Conservation (phyloP, 371 early-diverging fungal species). For the Modicella reniformis region DNA sequence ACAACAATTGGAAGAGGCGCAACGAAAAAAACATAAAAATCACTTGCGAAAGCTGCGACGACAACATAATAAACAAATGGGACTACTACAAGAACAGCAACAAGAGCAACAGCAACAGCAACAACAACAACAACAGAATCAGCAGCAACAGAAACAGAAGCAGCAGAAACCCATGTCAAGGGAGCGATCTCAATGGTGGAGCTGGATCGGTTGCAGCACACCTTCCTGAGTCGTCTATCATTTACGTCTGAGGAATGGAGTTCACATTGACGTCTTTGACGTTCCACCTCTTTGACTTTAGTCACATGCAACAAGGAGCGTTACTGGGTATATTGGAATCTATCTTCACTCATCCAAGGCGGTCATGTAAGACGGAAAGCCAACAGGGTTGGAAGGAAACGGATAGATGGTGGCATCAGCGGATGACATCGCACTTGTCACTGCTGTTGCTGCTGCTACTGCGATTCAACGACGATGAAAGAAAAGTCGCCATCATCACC, state of each 20-base stretch:
- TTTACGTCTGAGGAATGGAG: conserved; percentile 93
- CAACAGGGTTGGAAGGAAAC: conserved; percentile 74
- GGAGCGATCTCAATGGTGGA: too few species aligned
- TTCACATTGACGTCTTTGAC: conserved; percentile 96
- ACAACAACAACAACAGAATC: neutral
- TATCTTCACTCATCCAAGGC: conserved; percentile 94
- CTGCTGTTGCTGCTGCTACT: too few species aligned
- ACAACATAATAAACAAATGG: too few species aligned
- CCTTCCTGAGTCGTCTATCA: conserved; percentile 65
- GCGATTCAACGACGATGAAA: conserved; percentile 71
- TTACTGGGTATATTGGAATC: conserved; percentile 90
- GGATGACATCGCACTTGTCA: too few species aligned
- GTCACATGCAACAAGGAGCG: conserved; percentile 89
- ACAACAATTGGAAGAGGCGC: too few species aligned
- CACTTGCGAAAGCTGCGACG: too few species aligned
- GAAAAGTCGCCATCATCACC: neutral
- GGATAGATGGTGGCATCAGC: conserved; percentile 81
- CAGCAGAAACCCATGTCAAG: too few species aligned
- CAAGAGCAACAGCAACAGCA: neutral
- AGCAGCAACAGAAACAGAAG: neutral
- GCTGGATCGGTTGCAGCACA: conserved; percentile 51
- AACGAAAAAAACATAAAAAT: too few species aligned
- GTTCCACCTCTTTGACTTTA: conserved; percentile 87
- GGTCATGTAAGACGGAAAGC: conserved; percentile 88
- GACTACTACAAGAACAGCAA: too few species aligned